Base-by-base conservation (phyloP, 1,284 basidiomycete genomes). In the Cystobasidium slooffiae region DNA sequence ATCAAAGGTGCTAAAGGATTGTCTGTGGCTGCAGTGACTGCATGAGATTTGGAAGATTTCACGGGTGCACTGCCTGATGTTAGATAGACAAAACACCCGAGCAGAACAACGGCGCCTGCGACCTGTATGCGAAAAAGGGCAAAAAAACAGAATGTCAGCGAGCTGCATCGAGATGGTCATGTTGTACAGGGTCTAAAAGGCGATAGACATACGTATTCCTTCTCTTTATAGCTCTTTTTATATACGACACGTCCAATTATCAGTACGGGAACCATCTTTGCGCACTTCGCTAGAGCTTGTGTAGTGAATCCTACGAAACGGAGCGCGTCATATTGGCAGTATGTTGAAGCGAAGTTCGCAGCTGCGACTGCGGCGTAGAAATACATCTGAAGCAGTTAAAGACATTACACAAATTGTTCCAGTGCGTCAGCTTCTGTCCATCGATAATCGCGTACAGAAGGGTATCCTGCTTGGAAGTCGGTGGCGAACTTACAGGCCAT, bases 201-300 rank as follows among this genome's bases (percentile, higher is more conserved):
- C n/a, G 3, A 51, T 16, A 37, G 12, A 12, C 72, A 9, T 44
- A 67, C 64, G 44, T 68, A 67, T 64, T 72, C 74, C 62, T 68
- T 56, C 44, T 74, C 75, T 47, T 80, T 79, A 59, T 79, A 75
- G 24, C 61, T 68, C 74, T 79, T 78, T 62, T 76, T 77, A 53
- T 74, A 80, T 18, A 80, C 72, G 31, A 77, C 20, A 0, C 74
- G 69, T 10, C 78, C 78, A 41, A 80, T 75, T 24, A 80, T 51
- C 24, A 80, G 75, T 1, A 80, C 79, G 14, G 79, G 79, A 37
- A 79, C 75, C 78, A 79, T 79, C 68, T 80, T 79, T 41, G 68
- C 64, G 46, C 68, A 68, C 55, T 75, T 75, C 39, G 75, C 76
- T 5, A 77, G 63, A 12, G 70, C 62, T 47, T 76, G 75, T 0